Base-by-base conservation (phyloP, 805 yeast genomes). In the Metschnikowia borealis region DNA sequence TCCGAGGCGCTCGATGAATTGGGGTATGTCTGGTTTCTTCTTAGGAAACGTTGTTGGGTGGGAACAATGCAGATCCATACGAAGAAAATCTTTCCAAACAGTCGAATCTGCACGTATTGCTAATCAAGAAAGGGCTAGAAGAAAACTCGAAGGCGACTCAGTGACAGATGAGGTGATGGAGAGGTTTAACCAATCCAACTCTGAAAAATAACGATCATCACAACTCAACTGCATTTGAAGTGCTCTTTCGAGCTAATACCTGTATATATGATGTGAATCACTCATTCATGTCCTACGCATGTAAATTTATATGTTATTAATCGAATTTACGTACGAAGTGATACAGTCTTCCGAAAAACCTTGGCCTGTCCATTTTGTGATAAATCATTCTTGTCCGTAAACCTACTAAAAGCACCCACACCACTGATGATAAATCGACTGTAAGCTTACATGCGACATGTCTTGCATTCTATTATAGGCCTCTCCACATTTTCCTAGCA, bases 61-160 rank as follows among this genome's bases (percentile, higher is more conserved):
- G 96, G 97, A 91, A 64, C 96, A 89, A 67, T 91, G 98, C 66
- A 76, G 96, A 51, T 74, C 82, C 44, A 76, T 81, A 43, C 76
- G 96, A 64, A 75, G 84, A 60, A 79, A 81, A 54, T 82, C 87
- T 48, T 77, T 82, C 63, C 78, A 79, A 53, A 82, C 84, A 50
- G 85, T 91, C 44, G 83, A 81, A 51, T 67, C 79, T 60, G 96
- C 96, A 0, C 83, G 82, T 58, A 79, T 79, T 51, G 73, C 57
- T 50, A 74, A 66, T 47, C 62, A 56, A 49, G 73, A 69, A 44
- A 71, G 67, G 54, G 64, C 65, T 50, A 55, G 52, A 32, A 63
- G 64, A 58, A 67, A 66, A 55, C 61, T 67, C 60, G 66, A 64
- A 29, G 57, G 58, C 18, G 50, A 56, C 38, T 14, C 49, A 11